Base-by-base conservation (phyloP, 1,284 basidiomycete genomes). In the Ustilago trichophora region DNA sequence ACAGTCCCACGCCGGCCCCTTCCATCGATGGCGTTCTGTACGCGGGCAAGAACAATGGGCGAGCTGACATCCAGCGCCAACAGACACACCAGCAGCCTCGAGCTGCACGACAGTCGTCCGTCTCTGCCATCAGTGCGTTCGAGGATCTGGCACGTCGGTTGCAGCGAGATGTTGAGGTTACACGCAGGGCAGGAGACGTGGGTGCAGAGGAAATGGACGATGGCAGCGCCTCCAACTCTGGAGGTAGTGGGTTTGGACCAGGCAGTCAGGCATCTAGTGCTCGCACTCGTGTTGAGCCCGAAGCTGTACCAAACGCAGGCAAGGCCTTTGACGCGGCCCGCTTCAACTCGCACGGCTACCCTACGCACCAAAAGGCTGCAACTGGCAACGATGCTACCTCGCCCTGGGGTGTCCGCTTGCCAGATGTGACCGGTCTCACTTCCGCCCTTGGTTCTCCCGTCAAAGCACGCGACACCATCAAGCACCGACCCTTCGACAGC, bases 381-480 rank as follows among this genome's bases (percentile, higher is more conserved):
- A 34, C 46, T 4, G 40, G 22, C 6, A 34, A 46, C n/a, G 51
- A 54, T 21, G 24, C 49, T 16, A 50, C 56, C 18, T 58, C 58
- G 16, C 58, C 54, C 0, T 57, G 56, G 59, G 58, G 57, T 8
- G 35, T 69, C 24, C 46, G 72, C 8, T 25, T 72, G 25, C 67
- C 71, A 5, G 75, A 76, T 31, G 46, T 76, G 10, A 73, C 75
- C 5, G 73, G 75, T 29, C 44, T 76, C 36, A 73, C 69, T 0
- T 70, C 66, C 0, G 70, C 64, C 3, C 43, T 76, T 2, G 67
- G 59, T 24, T 75, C 73, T 11, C 75, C 75, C 0, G 44, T 56
- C 43, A 69, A 68, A 35, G 54, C 64, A 0, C 42, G 66, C 21
- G 46, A 62, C 11, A 56, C 69, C 1, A 56, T 69, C 32, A 43